A percentile compares a stretch with the other conserved stretches of the same genome.
These are phyloP conservation scores for Exophiala oligosperma DNA, from an alignment of 2,329 filamentous ascomycete genomes.

Conservation along the genomic window DNA sequence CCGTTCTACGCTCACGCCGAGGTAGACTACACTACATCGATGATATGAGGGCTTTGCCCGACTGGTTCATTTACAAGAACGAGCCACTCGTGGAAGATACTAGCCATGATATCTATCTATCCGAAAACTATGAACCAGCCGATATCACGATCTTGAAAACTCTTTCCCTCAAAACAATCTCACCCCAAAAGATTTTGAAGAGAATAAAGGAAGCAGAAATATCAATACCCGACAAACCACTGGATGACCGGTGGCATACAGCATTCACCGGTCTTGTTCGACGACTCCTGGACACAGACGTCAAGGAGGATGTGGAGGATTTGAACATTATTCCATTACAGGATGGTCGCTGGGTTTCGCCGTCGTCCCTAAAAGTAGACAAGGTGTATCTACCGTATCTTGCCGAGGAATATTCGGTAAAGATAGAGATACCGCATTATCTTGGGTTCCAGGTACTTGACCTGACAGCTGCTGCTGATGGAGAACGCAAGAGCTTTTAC, in stretches of 20 bases:
- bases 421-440: conserved; percentile 13
- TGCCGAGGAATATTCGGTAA: conserved; percentile 12
- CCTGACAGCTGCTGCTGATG: conserved; percentile 7
- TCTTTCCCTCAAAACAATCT: conserved; percentile 8
- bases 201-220: conserved; percentile 6
- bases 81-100: conserved; percentile 12
- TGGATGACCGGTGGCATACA: conserved; percentile 17
- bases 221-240: conserved; percentile 4
- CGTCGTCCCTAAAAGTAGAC: background rate
- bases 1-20: conserved; percentile 3
- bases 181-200: conserved; percentile 5
- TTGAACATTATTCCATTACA: conserved; percentile 12
- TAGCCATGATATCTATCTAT: conserved; percentile 12
- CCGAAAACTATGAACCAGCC: conserved; percentile 3
- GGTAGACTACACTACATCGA: background rate
- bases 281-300: conserved; percentile 1
- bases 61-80: conserved; percentile 12
- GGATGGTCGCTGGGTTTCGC: conserved; percentile 6
- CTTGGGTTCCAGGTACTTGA: conserved; percentile 13
- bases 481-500: conserved; percentile 14
- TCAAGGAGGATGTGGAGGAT: conserved; percentile 1
- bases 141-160: conserved; percentile 7
- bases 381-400: conserved; percentile 13
- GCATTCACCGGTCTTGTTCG: conserved; percentile 10
- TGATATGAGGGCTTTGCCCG: conserved; percentile 6